These are phyloP conservation scores for Cucumis cinereus DNA, from an alignment of 306 rosid species.

Conservation along the genomic window DNA sequence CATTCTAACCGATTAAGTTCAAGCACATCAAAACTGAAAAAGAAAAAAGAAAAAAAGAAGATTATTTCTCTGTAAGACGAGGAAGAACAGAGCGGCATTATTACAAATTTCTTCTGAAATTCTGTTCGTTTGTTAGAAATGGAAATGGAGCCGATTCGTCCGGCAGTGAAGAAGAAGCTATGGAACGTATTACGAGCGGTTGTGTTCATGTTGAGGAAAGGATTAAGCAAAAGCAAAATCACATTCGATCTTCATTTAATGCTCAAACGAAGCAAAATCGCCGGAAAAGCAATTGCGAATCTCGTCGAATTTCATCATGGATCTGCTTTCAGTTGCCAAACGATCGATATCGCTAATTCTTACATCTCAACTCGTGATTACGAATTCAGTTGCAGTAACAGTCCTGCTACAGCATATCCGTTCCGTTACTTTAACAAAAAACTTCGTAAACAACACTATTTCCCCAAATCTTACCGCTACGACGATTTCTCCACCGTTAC, in stretches of 20 bases:
- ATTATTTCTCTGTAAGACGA: not conserved
- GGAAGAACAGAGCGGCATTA: not conserved
- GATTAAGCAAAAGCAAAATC: slow-evolving; percentile 53
- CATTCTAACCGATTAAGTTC: not conserved
- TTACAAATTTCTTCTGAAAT: not conserved
- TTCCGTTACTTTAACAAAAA: slow-evolving; percentile 20
- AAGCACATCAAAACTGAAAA: not conserved
- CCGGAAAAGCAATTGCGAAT: slow-evolving; percentile 46
- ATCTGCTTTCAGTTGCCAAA: slow-evolving; percentile 36
- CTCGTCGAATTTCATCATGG: slow-evolving; percentile 32
- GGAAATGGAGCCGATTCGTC: slow-evolving; percentile 47
- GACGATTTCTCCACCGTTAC: slow-evolving; percentile 34
- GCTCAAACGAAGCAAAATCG: slow-evolving; percentile 62
- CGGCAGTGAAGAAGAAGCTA: slow-evolving; percentile 42
- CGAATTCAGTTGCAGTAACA: slow-evolving; percentile 91
- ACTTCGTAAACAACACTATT: slow-evolving; percentile 10
- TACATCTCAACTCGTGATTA: slow-evolving; percentile 55
- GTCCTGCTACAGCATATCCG: slow-evolving; percentile 32
- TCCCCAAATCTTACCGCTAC: slow-evolving; percentile 20
- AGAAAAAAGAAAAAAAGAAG: not conserved
- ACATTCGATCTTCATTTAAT: slow-evolving; percentile 34
- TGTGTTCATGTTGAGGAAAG: slow-evolving; percentile 50
- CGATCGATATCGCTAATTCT: slow-evolving; percentile 30
- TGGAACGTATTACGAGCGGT: slow-evolving; percentile 46
- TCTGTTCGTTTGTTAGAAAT: slow-evolving; percentile 3